Evolutionary conservation across 2,329 filamentous ascomycete species (phyloP), one percentile per base, ranked within the genome.

Genomic region (Dothidotthia symphoricarpi): DNA sequence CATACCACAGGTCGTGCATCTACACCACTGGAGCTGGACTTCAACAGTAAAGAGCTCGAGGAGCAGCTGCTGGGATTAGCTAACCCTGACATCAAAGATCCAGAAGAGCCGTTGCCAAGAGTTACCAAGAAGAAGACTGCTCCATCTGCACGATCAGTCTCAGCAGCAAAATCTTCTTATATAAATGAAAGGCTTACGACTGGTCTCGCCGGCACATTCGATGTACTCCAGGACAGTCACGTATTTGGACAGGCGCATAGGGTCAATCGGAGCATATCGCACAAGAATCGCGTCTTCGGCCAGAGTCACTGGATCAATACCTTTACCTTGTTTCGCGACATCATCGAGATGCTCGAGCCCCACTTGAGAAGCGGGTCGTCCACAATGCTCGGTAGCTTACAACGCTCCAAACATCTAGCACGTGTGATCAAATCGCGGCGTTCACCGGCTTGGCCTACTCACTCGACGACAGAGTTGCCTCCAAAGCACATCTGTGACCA

Each of bases 261-360:
- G 0, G 64, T 72, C 0, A 63, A 60, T 2, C 70, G 71, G 6
- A 69, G 69, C n/a, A 60, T 77, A 7, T 67, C 71, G 14, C 75
- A 79, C 44, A 83, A 82, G 51, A 74, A 72, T 0, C 69, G 78
- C 0, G 53, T 81, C 1, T 77, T 80, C 49, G 79, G 78, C 1
- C 73, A 73, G 50, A 79, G 75, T 19, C 76, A 80, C 49, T 81
- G 76, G 72, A 69, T 78, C n/a, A 77, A 74, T 41, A 68, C 67
- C 2, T 56, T 75, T 9, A 49, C 64, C 0, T 45, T 76, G 29
- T 60, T 74, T 30, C 55, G 56, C 12, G 71, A 74, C 31, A 54
- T 79, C 4, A 59, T 77, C 30, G 57, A 71, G 10, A 53, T 66
- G 12, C 54, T 78, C 7, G 72, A 78, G 27, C 59, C 69, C 1